phyloP scores from a whole-genome alignment of 495 filamentous ascomycete species.

The Tuber melanosporum region DNA sequence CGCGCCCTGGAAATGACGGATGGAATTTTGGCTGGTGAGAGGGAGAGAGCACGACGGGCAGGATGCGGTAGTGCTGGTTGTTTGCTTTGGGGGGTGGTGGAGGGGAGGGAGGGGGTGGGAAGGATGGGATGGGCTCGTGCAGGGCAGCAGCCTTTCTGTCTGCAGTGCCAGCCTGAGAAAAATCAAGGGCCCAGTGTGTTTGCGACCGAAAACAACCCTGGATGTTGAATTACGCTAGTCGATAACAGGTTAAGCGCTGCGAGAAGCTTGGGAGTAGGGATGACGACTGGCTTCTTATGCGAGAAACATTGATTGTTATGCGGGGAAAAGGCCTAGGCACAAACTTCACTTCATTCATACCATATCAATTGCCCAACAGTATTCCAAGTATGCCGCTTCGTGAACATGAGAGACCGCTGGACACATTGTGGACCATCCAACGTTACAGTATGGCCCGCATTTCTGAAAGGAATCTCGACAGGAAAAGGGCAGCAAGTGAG shows the following conservation, averaged over 20 bases:
- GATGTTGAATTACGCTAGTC: slow-evolving; percentile 26
- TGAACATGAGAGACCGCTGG: neutral
- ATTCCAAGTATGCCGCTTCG: neutral
- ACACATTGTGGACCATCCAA: neutral
- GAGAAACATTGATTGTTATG: slow-evolving; percentile 33
- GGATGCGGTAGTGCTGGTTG: slow-evolving; percentile 17
- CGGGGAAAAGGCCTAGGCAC: slow-evolving; percentile 20
- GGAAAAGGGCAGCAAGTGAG: neutral
- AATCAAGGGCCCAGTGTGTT: slow-evolving; percentile 34
- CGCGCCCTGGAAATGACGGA: slow-evolving; percentile 16
- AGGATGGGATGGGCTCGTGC: slow-evolving; percentile 37
- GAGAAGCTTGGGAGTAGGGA: slow-evolving; percentile 29
- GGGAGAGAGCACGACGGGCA: slow-evolving; percentile 26
- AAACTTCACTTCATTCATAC: neutral
- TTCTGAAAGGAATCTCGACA: neutral
- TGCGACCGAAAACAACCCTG: slow-evolving; percentile 32
- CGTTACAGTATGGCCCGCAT: neutral
- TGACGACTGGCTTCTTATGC: slow-evolving; percentile 35
- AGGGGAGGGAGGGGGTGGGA: slow-evolving; percentile 25
- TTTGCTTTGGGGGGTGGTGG: slow-evolving; percentile 13
- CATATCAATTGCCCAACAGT: neutral
- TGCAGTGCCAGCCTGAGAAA: slow-evolving; percentile 29
- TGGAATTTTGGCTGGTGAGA: slow-evolving; percentile 15
- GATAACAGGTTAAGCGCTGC: slow-evolving; percentile 31
- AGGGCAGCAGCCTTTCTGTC: slow-evolving; percentile 16